phyloP scores from a whole-genome alignment of 2,329 filamentous ascomycete species.

The Alternaria gansuensis region DNA sequence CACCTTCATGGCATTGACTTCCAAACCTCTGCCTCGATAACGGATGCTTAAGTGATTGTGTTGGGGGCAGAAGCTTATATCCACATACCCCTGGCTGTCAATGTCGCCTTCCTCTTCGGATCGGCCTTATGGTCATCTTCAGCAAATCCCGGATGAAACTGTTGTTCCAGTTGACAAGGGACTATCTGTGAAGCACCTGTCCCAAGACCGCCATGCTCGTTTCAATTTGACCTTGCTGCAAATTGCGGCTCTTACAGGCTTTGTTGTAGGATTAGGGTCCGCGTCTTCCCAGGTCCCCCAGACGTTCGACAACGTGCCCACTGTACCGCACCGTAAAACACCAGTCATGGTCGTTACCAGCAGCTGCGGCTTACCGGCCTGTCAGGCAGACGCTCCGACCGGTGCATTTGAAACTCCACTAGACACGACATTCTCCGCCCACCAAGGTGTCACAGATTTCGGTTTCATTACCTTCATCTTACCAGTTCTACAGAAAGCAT shows the following conservation, averaged over 20 bases:
- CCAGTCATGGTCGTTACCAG: constrained; percentile 8
- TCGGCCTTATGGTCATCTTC: constrained; percentile 10
- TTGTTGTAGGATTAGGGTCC: constrained; percentile 17
- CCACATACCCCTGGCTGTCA: background rate
- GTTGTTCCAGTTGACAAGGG: constrained; percentile 1
- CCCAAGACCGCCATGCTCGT: constrained; percentile 3
- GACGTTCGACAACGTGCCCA: constrained; percentile 9
- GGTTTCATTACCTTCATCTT: background rate
- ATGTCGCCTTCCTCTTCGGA: constrained; percentile 9
- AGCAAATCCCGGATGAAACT: constrained; percentile 14
- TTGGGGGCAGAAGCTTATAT: constrained; percentile 3
- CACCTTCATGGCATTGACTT: background rate
- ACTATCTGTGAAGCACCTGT: constrained; percentile 10
- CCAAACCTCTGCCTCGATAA: background rate
- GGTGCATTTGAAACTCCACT: background rate
- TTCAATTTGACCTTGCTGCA: constrained; percentile 8
- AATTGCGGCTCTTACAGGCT: constrained; percentile 7
- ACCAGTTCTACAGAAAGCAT: constrained; percentile 1
- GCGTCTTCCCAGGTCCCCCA: constrained; percentile 16
- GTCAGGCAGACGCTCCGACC: background rate
- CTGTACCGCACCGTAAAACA: constrained; percentile 7
- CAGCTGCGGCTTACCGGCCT: constrained; percentile 4
- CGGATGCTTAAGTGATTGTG: background rate
- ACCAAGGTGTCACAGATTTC: background rate
- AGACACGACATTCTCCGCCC: background rate